Conservation (phyloP, 129 eudicot genomes). For the Escallonia rubra region DNA sequence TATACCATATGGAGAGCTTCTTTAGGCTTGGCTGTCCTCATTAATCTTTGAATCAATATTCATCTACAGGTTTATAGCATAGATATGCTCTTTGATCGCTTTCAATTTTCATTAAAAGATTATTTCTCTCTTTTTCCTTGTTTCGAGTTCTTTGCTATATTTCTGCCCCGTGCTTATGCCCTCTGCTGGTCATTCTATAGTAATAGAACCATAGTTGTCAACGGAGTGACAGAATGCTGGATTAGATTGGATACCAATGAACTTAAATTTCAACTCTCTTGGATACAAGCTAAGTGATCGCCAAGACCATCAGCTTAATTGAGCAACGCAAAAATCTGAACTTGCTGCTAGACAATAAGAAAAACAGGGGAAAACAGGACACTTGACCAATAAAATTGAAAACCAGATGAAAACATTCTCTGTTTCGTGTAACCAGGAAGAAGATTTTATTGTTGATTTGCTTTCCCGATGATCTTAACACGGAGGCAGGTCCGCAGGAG, state of each 20-base stretch:
- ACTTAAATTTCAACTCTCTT: not conserved
- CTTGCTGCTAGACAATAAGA: not conserved
- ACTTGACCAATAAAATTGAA: not conserved
- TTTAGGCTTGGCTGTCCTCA: too few species aligned
- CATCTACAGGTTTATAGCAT: not conserved
- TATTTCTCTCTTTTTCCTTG: not conserved
- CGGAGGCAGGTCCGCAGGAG: constrained; percentile 71
- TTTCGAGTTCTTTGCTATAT: not conserved
- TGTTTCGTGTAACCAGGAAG: not conserved
- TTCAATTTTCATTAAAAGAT: too few species aligned
- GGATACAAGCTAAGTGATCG: not conserved
- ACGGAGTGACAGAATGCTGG: not conserved
- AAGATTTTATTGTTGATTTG: not conserved
- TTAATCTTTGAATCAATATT: too few species aligned
- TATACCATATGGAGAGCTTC: too few species aligned
- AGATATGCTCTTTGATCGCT: not conserved
- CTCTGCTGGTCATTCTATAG: not conserved
- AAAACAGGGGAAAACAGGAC: constrained; percentile 2
- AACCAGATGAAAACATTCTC: not conserved
- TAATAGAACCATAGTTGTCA: not conserved
- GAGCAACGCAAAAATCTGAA: not conserved
- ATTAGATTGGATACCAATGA: not conserved
- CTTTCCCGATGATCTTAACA: constrained; percentile 29
- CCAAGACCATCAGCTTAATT: not conserved
- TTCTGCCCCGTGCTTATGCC: not conserved